Percentiles rank a stretch among this genome's conserved stretches.
phyloP scores from a whole-genome alignment of 352 stramenopile genomes.

The Pelagophyceae sp. region DNA sequence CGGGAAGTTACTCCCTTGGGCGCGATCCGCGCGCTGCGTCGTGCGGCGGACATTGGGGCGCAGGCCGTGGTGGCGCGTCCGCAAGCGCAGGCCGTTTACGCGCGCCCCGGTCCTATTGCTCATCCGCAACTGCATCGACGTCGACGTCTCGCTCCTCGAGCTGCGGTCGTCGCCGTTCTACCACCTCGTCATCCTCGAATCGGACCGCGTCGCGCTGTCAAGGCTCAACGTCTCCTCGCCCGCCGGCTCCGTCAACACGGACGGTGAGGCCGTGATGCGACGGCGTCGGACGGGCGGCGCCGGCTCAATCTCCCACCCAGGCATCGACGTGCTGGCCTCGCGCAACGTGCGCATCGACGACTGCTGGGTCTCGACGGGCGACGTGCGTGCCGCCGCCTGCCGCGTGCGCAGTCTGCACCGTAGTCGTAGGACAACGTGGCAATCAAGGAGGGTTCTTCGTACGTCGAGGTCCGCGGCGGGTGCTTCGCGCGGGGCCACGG shows the following conservation, averaged over 20 bases:
- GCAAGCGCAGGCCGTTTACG: background rate
- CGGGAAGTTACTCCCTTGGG: too few species aligned
- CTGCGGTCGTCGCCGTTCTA: constrained; percentile 12
- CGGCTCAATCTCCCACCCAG: too few species aligned
- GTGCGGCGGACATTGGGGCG: too few species aligned
- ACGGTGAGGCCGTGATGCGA: too few species aligned
- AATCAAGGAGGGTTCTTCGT: background rate
- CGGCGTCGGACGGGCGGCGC: too few species aligned
- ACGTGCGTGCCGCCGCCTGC: too few species aligned
- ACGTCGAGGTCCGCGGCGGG: constrained; percentile 7
- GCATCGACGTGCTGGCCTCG: constrained; percentile 7
- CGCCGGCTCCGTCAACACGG: constrained; percentile 14
- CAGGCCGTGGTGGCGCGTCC: constrained; percentile 2
- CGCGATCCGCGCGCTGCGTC: too few species aligned
- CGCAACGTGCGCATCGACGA: background rate
- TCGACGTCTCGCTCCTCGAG: background rate
- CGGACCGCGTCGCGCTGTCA: background rate
- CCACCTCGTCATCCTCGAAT: constrained; percentile 8
- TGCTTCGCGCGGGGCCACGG: constrained; percentile 7
- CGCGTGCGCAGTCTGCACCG: too few species aligned
- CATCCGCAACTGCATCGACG: background rate
- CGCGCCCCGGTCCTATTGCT: constrained; percentile 2
- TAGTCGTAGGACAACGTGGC: constrained; percentile 21
- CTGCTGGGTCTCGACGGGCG: constrained; percentile 7
- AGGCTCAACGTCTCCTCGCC: background rate